Percentiles rank a stretch among this genome's conserved stretches.
Conservation (phyloP, 768 basidiomycete species). For the Kwoniella heveanensis region DNA sequence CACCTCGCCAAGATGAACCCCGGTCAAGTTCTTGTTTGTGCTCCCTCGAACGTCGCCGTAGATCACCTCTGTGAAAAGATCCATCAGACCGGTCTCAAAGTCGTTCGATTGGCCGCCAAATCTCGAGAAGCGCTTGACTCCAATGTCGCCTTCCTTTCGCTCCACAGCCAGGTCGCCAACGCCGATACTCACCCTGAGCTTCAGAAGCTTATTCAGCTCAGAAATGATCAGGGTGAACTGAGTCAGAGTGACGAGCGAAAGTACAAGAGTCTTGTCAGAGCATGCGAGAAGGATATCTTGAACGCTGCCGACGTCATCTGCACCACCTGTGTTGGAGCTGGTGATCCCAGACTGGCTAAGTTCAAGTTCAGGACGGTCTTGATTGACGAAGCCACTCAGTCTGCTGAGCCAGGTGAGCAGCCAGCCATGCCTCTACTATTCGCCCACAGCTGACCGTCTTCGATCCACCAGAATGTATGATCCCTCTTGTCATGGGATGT, state of each 20-base stretch:
- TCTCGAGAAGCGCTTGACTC: slow-evolving; percentile 97
- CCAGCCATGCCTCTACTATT: background rate
- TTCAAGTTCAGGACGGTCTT: slow-evolving; percentile 97
- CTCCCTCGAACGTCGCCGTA: slow-evolving; percentile 98
- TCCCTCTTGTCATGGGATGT: slow-evolving; percentile 94
- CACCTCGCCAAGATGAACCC: slow-evolving; percentile 99
- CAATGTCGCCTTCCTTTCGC: slow-evolving; percentile 87
- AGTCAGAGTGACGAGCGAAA: slow-evolving; percentile 96
- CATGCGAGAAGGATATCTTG: slow-evolving; percentile 97
- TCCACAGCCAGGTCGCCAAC: slow-evolving; percentile 97
- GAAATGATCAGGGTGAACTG: slow-evolving; percentile 96
- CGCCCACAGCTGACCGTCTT: slow-evolving; percentile 33
- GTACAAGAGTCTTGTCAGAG: slow-evolving; percentile 91
- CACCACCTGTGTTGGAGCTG: slow-evolving; percentile 95
- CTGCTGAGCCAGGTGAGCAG: slow-evolving; percentile 83
- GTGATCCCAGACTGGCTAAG: slow-evolving; percentile 93
- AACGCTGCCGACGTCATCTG: slow-evolving; percentile 96
- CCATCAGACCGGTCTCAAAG: slow-evolving; percentile 96
- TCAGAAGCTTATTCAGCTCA: slow-evolving; percentile 95
- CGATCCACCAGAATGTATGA: slow-evolving; percentile 83
- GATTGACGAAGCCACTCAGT: slow-evolving; percentile 98
- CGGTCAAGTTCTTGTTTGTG: slow-evolving; percentile 97
- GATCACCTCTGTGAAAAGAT: slow-evolving; percentile 99
- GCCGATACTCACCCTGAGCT: slow-evolving; percentile 93
- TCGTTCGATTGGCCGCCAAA: slow-evolving; percentile 95